A percentile compares a stretch with the other conserved stretches of the same genome.
phyloP scores from a whole-genome alignment of 192 early-diverging fungal species.

The Ambispora gerdemannii region DNA sequence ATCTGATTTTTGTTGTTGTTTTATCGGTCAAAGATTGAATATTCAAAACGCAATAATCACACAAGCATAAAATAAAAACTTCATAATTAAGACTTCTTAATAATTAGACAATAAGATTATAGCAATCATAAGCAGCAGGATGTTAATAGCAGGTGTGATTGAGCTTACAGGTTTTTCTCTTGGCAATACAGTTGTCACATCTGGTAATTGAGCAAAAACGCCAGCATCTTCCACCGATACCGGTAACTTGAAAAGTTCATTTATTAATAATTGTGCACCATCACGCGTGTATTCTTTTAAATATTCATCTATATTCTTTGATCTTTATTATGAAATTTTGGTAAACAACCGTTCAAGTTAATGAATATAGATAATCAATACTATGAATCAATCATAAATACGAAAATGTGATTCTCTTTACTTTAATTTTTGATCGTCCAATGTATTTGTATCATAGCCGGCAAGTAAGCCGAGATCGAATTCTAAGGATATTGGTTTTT shows the following conservation, averaged over 20 bases:
- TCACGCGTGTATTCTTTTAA: constrained; percentile 71
- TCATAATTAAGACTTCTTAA: too few relatives aligned
- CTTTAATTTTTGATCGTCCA: constrained; percentile 63
- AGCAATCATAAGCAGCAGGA: too few relatives aligned
- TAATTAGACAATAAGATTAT: too few relatives aligned
- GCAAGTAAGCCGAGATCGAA: constrained; percentile 85
- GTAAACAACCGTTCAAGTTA: neutral
- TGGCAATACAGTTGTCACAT: constrained; percentile 62
- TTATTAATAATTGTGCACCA: constrained; percentile 81
- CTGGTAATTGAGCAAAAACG: constrained; percentile 77
- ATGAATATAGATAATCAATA: neutral
- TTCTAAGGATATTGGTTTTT: constrained; percentile 78
- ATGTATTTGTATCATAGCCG: constrained; percentile 76
- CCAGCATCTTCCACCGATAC: constrained; percentile 66
- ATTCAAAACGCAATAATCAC: neutral
- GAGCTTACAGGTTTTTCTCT: constrained; percentile 78
- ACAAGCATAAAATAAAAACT: neutral
- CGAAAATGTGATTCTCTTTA: constrained; percentile 28
- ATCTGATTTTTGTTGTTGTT: constrained; percentile 41
- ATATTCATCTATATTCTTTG: constrained; percentile 54
- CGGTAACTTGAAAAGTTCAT: constrained; percentile 82
- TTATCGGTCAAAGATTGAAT: too few relatives aligned
- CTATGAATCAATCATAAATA: neutral
- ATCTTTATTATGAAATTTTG: constrained; percentile 7
- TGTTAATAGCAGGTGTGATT: too few relatives aligned